A percentile compares a stretch with the other conserved stretches of the same genome.
These are phyloP conservation scores for Rauvolfia tetraphylla DNA, from an alignment of 257 asterid species.

Conservation along the genomic window DNA sequence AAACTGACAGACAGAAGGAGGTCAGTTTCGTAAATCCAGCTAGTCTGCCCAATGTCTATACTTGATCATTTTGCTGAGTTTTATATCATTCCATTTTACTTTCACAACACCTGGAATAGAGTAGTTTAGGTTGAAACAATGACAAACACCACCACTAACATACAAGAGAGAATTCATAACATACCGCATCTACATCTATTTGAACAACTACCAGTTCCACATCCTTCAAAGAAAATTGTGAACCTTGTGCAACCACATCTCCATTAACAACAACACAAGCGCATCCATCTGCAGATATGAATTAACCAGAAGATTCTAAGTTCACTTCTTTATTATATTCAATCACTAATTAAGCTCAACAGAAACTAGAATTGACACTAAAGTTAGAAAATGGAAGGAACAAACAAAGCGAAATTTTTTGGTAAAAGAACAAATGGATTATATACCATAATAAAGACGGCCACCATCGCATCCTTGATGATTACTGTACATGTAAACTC, in stretches of 20 bases:
- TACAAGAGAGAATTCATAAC: conserved; percentile 13
- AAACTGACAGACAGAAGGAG: not conserved
- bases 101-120: not conserved
- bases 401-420: not conserved
- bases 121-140: not conserved
- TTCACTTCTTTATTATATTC: conserved; percentile 5
- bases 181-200: conserved; percentile 94
- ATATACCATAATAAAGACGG: conserved; percentile 88
- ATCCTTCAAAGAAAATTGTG: conserved; percentile 90
- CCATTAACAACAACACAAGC: conserved; percentile 89
- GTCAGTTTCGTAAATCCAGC: not conserved
- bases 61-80: not conserved
- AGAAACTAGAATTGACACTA: not conserved
- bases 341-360: not conserved
- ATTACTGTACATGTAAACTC: conserved; percentile 95
- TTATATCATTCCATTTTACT: not conserved
- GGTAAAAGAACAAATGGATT: conserved; percentile 15
- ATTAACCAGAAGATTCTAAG: conserved; percentile 21
- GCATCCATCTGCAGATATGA: conserved; percentile 76
- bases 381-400: not conserved
- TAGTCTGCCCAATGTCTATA: no score
- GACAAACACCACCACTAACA: not conserved
- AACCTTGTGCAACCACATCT: conserved; percentile 90
- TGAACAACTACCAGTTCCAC: conserved; percentile 92
- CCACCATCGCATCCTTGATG: conserved; percentile 99